phyloP scores from a whole-genome alignment of 495 filamentous ascomycete genomes.

The Podospora conica region DNA sequence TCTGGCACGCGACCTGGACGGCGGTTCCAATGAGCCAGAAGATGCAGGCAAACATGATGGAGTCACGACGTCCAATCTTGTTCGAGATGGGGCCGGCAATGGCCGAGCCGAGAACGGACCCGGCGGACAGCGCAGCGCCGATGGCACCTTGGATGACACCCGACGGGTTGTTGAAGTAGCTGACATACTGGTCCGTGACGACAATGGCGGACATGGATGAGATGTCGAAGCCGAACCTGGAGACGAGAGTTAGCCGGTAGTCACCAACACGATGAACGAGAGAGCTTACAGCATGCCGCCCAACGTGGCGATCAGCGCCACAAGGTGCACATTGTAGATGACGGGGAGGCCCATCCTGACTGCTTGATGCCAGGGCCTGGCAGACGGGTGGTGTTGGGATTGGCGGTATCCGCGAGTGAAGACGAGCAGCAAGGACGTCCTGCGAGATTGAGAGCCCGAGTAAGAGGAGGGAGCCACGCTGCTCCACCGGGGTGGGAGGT shows the following conservation, averaged over 20 bases:
- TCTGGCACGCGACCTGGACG: conserved; percentile 56
- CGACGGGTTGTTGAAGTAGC: conserved; percentile 60
- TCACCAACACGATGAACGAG: background rate
- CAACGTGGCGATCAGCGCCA: conserved; percentile 56
- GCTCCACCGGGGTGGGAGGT: background rate
- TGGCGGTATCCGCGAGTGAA: background rate
- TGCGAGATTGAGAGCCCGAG: background rate
- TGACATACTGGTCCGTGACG: conserved; percentile 59
- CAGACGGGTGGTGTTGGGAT: background rate
- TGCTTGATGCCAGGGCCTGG: background rate
- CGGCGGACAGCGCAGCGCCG: conserved; percentile 59
- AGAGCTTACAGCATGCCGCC: conserved; percentile 50
- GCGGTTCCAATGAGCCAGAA: conserved; percentile 67
- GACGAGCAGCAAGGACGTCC: background rate
- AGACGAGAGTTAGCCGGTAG: background rate
- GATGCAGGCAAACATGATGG: conserved; percentile 59
- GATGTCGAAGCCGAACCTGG: conserved; percentile 56
- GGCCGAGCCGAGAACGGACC: conserved; percentile 58
- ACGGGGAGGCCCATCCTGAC: conserved; percentile 31
- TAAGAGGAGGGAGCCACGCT: background rate
- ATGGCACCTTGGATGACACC: conserved; percentile 60
- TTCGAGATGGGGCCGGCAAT: conserved; percentile 62
- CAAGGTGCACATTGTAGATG: conserved; percentile 57
- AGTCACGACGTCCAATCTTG: conserved; percentile 55
- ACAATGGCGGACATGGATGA: conserved; percentile 69